These are phyloP conservation scores for Lactarius hatsudake DNA, from an alignment of 768 basidiomycete species.

Conservation along the genomic window DNA sequence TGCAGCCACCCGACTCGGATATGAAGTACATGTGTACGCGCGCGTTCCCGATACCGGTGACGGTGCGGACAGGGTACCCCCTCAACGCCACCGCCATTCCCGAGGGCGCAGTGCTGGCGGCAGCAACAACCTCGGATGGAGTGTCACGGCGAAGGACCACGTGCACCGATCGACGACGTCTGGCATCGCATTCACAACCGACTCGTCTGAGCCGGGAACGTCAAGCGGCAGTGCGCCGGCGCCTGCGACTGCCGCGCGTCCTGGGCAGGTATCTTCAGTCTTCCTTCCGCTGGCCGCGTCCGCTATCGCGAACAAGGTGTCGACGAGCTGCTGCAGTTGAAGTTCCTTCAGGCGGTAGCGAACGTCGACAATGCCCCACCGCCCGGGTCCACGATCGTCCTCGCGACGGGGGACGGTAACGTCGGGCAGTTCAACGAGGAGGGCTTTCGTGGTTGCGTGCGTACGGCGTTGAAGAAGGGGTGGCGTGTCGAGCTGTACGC, in stretches of 20 bases:
- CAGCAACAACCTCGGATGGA: slow-evolving; percentile 24
- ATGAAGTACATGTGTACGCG: slow-evolving; percentile 67
- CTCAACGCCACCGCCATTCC: slow-evolving; percentile 32
- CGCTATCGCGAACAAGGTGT: slow-evolving; percentile 90
- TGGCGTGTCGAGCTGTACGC: slow-evolving; percentile 96
- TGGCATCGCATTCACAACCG: slow-evolving; percentile 33
- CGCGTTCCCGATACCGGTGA: slow-evolving; percentile 69
- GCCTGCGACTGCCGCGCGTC: slow-evolving; percentile 20
- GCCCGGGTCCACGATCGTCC: slow-evolving; percentile 71
- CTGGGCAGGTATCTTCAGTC: slow-evolving; percentile 23
- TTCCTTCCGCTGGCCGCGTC: slow-evolving; percentile 39
- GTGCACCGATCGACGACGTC: slow-evolving; percentile 25
- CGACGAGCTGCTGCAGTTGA: slow-evolving; percentile 91
- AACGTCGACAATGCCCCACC: slow-evolving; percentile 68
- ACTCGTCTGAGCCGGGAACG: slow-evolving; percentile 33
- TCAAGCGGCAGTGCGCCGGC: slow-evolving; percentile 28
- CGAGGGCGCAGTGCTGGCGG: slow-evolving; percentile 25
- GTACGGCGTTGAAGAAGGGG: slow-evolving; percentile 81
- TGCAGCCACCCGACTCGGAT: slow-evolving; percentile 66
- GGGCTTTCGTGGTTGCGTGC: slow-evolving; percentile 86
- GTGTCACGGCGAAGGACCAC: slow-evolving; percentile 26
- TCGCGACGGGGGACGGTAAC: slow-evolving; percentile 93
- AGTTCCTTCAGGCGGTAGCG: slow-evolving; percentile 83
- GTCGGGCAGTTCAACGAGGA: slow-evolving; percentile 90
- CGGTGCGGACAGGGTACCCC: slow-evolving; percentile 52